phyloP scores from a whole-genome alignment of 75 land plant genomes.

The Pinus taeda region DNA sequence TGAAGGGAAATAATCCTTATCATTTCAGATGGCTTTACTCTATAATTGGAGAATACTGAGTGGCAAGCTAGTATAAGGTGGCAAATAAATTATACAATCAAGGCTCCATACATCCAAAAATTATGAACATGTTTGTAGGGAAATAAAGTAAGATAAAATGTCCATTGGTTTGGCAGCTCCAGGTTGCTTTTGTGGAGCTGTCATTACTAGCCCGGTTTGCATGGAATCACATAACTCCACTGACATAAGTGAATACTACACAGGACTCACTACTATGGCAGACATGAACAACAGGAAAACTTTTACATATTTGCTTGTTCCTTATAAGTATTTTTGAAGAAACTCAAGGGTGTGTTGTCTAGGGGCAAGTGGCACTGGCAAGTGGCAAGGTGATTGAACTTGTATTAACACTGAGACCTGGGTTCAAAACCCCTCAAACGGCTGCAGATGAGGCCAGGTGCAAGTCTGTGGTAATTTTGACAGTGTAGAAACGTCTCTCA shows the following conservation, averaged over 20 bases:
- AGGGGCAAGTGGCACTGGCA: no score
- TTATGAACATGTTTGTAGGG: not conserved
- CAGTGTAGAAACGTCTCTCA: no score
- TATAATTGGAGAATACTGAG: not conserved
- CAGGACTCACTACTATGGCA: no score
- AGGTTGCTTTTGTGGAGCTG: not conserved
- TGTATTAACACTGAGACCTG: no score
- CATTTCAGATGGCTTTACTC: not conserved
- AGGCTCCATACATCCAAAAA: not conserved
- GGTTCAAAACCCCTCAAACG: no score
- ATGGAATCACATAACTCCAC: not conserved
- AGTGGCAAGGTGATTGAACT: no score
- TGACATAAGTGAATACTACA: not conserved
- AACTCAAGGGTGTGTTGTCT: no score
- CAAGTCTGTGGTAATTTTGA: no score
- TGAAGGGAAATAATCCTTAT: conserved; percentile 5
- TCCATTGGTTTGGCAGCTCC: not conserved
- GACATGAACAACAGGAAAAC: no score
- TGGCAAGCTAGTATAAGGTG: not conserved
- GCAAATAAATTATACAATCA: not conserved
- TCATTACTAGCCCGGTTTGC: not conserved
- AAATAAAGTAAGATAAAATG: not conserved
- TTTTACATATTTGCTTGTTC: no score
- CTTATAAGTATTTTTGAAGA: no score
- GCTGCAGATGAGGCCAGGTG: no score